A percentile compares a stretch with the other conserved stretches of the same genome.
Conservation (phyloP, 176 grass and related monocot genomes). For the Cenchrus purpureus region DNA sequence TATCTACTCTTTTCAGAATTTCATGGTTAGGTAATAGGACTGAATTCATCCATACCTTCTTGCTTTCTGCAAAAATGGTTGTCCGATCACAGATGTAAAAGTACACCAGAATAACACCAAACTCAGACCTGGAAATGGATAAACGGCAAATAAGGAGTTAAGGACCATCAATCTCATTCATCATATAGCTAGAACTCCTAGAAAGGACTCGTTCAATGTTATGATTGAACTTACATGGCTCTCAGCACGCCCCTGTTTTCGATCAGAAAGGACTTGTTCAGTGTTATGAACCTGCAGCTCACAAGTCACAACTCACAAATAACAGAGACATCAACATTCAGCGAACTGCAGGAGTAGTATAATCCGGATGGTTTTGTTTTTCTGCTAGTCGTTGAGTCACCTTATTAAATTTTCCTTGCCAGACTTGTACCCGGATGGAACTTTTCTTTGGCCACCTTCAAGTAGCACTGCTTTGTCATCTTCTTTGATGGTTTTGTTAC, state of each 20-base stretch:
- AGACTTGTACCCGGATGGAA: slow-evolving; percentile 50
- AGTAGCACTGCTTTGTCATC: slow-evolving; percentile 72
- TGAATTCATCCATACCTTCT: slow-evolving; percentile 54
- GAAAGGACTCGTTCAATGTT: not conserved
- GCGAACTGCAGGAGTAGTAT: not conserved
- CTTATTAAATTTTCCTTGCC: slow-evolving; percentile 64
- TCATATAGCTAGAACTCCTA: not conserved
- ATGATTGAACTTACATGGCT: slow-evolving; percentile 62
- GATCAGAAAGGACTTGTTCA: slow-evolving; percentile 80
- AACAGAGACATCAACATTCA: slow-evolving; percentile 30
- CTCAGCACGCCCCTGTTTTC: slow-evolving; percentile 69
- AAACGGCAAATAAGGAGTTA: not conserved
- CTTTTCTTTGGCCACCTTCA: slow-evolving; percentile 71
- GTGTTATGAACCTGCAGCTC: slow-evolving; percentile 63
- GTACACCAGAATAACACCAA: slow-evolving; percentile 70
- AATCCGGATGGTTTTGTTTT: not conserved
- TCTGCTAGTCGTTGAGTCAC: slow-evolving; percentile 23
- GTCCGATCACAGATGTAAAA: slow-evolving; percentile 82
- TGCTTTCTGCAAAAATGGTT: slow-evolving; percentile 73
- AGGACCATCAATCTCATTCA: not conserved
- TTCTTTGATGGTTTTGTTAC: slow-evolving; percentile 56
- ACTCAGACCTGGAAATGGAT: slow-evolving; percentile 55
- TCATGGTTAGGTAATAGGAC: not conserved
- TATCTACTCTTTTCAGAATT: not conserved
- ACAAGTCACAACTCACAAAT: not conserved